Evolutionary conservation across 2,329 filamentous ascomycete genomes (phyloP).

Genomic region (Colletotrichum salicis): DNA sequence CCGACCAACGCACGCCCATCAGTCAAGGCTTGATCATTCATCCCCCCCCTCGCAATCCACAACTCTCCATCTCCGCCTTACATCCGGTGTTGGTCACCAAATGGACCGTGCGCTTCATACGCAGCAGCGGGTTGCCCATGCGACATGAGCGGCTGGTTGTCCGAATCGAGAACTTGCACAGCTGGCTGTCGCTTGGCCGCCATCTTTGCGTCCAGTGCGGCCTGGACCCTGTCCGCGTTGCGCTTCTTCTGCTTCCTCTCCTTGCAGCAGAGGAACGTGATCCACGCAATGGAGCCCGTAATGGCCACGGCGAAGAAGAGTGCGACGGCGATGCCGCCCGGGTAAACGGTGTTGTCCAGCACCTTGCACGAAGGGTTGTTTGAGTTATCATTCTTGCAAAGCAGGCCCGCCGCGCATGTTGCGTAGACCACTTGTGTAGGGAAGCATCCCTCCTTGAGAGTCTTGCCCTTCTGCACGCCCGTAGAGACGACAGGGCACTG

Average conservation of each 20-base stretch:
- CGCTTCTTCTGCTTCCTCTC: conserved; percentile 58
- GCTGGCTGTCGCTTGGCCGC: conserved; percentile 55
- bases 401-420: conserved; percentile 55
- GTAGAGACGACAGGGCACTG: conserved; percentile 51
- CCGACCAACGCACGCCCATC: neutral
- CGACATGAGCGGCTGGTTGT: conserved; percentile 27
- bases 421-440: conserved; percentile 46
- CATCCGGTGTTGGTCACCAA: conserved; percentile 25
- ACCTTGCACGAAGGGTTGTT: conserved; percentile 57
- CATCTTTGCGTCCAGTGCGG: conserved; percentile 51
- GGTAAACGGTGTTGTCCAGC: conserved; percentile 51
- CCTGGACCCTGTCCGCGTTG: conserved; percentile 55
- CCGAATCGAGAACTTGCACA: conserved; percentile 12
- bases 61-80: neutral
- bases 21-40: neutral
- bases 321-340: conserved; percentile 59
- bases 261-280: conserved; percentile 64
- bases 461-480: conserved; percentile 53
- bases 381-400: conserved; percentile 55
- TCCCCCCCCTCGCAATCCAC: neutral
- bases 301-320: conserved; percentile 57
- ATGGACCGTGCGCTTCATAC: conserved; percentile 30
- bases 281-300: conserved; percentile 48
- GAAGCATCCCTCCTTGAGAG: conserved; percentile 50
- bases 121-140: conserved; percentile 15